Evolutionary conservation across 2,329 filamentous ascomycete species (phyloP).

Genomic region (Didymellaceae sp.): DNA sequence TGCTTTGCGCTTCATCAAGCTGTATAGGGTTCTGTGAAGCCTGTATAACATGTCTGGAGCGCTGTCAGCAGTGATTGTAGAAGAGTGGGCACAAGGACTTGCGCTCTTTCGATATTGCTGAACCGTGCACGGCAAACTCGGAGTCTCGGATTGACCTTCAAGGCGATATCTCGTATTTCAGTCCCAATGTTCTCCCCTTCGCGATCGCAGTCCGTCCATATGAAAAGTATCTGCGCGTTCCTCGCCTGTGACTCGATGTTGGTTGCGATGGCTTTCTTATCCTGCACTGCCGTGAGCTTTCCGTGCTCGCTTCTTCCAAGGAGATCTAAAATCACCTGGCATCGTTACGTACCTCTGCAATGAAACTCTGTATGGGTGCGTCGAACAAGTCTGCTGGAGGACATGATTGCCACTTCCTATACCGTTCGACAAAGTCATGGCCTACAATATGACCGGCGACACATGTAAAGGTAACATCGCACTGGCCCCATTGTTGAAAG

Average conservation of each 20-base stretch:
- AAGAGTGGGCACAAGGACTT: constrained; percentile 43
- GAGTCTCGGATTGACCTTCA: constrained; percentile 73
- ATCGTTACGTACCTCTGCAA: constrained; percentile 64
- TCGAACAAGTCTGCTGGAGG: constrained; percentile 81
- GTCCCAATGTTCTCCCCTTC: constrained; percentile 96
- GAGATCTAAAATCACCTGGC: not conserved
- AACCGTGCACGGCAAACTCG: constrained; percentile 87
- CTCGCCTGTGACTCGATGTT: constrained; percentile 85
- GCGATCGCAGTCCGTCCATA: constrained; percentile 98
- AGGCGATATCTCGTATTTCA: constrained; percentile 84
- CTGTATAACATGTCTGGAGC: constrained; percentile 76
- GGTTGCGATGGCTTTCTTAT: constrained; percentile 79
- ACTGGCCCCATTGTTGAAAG: constrained; percentile 83
- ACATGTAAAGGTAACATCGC: constrained; percentile 89
- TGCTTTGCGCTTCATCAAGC: constrained; percentile 84
- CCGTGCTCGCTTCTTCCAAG: not conserved
- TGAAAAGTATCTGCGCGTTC: constrained; percentile 77
- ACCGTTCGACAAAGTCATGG: constrained; percentile 76
- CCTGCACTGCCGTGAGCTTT: constrained; percentile 54
- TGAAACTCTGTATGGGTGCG: constrained; percentile 72
- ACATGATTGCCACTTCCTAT: constrained; percentile 81
- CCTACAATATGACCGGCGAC: constrained; percentile 86
- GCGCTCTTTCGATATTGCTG: constrained; percentile 94
- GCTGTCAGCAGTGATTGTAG: not conserved
- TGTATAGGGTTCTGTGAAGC: constrained; percentile 79